Evolutionary conservation across 2,329 filamentous ascomycete species (phyloP).

Genomic region (Xenoacremonium recifei): DNA sequence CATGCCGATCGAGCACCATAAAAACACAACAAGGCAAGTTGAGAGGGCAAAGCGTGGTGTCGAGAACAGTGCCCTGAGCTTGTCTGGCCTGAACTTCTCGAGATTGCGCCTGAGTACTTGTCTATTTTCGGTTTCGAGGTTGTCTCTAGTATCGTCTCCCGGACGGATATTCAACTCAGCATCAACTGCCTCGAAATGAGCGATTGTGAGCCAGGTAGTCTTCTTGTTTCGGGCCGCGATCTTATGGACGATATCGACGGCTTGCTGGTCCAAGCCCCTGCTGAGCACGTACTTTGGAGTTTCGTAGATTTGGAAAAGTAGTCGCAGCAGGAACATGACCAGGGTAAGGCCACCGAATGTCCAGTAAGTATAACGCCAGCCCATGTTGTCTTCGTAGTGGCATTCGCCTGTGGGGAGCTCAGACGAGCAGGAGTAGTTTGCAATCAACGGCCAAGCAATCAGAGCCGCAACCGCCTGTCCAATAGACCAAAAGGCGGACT

Average conservation of each 20-base stretch:
- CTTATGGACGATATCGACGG: conserved; percentile 40
- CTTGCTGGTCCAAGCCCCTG: conserved; percentile 37
- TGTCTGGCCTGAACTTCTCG: conserved; percentile 47
- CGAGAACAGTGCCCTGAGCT: conserved; percentile 54
- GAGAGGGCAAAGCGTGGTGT: conserved; percentile 51
- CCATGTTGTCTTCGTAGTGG: conserved; percentile 35
- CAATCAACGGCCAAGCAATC: conserved; percentile 28
- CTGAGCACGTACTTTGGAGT: conserved; percentile 40
- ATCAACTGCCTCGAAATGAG: conserved; percentile 17
- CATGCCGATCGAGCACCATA: conserved; percentile 60
- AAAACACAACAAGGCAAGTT: conserved; percentile 49
- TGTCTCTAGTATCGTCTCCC: background rate
- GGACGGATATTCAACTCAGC: background rate
- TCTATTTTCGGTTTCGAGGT: background rate
- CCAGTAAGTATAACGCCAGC: conserved; percentile 42
- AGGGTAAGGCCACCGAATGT: conserved; percentile 38
- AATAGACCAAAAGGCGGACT: conserved; percentile 40
- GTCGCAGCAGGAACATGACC: conserved; percentile 34
- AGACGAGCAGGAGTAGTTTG: conserved; percentile 30
- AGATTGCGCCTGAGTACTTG: conserved; percentile 25
- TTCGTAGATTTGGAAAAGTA: conserved; percentile 36
- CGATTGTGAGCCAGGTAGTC: conserved; percentile 24
- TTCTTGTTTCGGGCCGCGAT: conserved; percentile 29
- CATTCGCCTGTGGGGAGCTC: conserved; percentile 16
- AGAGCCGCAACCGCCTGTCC: conserved; percentile 34